phyloP scores from a whole-genome alignment of 169 alveolate genomes.

The Plasmodium berghei region DNA sequence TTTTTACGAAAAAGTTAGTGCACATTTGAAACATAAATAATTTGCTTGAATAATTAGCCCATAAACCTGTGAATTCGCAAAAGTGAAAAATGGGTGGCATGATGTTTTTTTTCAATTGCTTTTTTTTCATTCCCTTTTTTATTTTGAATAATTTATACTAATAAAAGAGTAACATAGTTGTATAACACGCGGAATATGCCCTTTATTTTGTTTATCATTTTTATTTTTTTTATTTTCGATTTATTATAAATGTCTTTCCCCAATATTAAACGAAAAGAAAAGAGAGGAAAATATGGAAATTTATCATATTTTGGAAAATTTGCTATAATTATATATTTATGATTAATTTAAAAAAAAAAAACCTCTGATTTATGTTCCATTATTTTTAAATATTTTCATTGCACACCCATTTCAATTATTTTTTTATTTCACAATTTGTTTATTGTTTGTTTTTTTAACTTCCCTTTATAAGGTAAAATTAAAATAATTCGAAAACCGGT shows the following conservation, averaged over 20 bases:
- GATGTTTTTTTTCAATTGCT: neutral
- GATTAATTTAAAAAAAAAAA: too few species aligned
- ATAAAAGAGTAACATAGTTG: conserved; percentile 18
- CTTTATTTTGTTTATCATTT: conserved; percentile 8
- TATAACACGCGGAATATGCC: conserved; percentile 7
- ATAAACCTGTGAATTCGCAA: conserved; percentile 16
- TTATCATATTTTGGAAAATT: too few species aligned
- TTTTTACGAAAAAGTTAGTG: conserved; percentile 58
- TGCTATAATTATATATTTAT: too few species aligned
- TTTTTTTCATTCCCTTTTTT: neutral
- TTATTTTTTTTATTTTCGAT: neutral
- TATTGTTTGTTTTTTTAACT: too few species aligned
- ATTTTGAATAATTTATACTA: conserved; percentile 15
- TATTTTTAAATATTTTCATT: too few species aligned
- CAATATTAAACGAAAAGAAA: too few species aligned
- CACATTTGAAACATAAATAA: conserved; percentile 40
- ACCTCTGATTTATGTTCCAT: too few species aligned
- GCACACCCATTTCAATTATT: too few species aligned
- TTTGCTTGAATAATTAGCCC: conserved; percentile 39
- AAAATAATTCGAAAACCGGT: too few species aligned
- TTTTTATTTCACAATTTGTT: too few species aligned
- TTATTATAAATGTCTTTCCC: neutral
- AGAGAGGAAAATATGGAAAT: too few species aligned
- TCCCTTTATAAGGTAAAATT: too few species aligned
- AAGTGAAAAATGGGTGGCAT: neutral